A percentile compares a stretch with the other conserved stretches of the same genome.
Evolutionary conservation across 768 basidiomycete genomes (phyloP).

Genomic region (Tephrocybe sp.): DNA sequence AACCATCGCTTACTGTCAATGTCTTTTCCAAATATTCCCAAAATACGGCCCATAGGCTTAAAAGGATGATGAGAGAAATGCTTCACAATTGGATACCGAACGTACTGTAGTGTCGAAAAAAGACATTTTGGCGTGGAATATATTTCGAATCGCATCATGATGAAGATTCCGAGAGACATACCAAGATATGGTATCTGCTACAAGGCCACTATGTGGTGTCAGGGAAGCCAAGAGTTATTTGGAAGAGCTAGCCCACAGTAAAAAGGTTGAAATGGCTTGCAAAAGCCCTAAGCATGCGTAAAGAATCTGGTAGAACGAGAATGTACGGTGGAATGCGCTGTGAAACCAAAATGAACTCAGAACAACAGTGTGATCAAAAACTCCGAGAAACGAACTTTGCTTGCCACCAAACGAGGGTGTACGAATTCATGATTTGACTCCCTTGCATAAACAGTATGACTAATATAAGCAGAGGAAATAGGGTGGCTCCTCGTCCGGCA

Average conservation of each 20-base stretch:
- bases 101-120: slow-evolving; percentile 73
- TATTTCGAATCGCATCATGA: slow-evolving; percentile 49
- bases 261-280: slow-evolving; percentile 56
- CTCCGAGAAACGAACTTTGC: slow-evolving; percentile 40
- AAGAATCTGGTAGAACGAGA: slow-evolving; percentile 62
- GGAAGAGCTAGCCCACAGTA: slow-evolving; percentile 38
- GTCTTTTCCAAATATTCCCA: slow-evolving; percentile 66
- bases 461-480: slow-evolving; percentile 49
- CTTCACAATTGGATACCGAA: not conserved
- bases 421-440: slow-evolving; percentile 59
- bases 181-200: slow-evolving; percentile 38
- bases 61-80: not conserved
- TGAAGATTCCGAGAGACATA: slow-evolving; percentile 66
- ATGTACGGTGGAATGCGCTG: slow-evolving; percentile 46
- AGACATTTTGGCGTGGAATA: slow-evolving; percentile 72
- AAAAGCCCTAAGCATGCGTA: slow-evolving; percentile 63
- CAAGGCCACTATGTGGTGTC: slow-evolving; percentile 36
- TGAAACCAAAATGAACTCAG: not conserved
- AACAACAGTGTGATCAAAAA: not conserved
- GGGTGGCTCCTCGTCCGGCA: slow-evolving; percentile 53
- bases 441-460: slow-evolving; percentile 60
- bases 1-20: slow-evolving; percentile 47
- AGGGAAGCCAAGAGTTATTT: not conserved
- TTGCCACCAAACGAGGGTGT: slow-evolving; percentile 76
- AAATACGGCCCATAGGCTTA: slow-evolving; percentile 59